phyloP scores from a whole-genome alignment of 2,329 filamentous ascomycete species.

The Orbilia oligospora region DNA sequence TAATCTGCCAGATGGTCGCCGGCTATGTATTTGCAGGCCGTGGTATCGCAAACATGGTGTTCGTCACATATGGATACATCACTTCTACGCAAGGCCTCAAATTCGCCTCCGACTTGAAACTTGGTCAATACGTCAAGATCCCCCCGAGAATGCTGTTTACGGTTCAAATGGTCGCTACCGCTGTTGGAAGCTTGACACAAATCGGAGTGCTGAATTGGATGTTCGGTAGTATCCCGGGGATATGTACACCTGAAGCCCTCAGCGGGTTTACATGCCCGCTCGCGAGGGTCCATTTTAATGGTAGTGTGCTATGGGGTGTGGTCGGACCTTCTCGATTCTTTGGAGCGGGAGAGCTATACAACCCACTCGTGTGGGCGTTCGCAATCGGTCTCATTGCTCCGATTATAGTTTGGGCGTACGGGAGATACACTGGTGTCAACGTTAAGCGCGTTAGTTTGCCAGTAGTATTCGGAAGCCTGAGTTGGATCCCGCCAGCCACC shows the following conservation, averaged over 20 bases:
- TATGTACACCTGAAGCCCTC: slow-evolving; percentile 84
- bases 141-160: slow-evolving; percentile 82
- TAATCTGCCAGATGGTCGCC: slow-evolving; percentile 88
- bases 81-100: slow-evolving; percentile 90
- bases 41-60: slow-evolving; percentile 93
- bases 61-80: slow-evolving; percentile 91
- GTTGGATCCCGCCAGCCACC: slow-evolving; percentile 88
- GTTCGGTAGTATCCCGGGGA: slow-evolving; percentile 80
- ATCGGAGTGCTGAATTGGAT: slow-evolving; percentile 92
- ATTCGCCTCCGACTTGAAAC: slow-evolving; percentile 87
- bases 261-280: slow-evolving; percentile 91
- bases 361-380: slow-evolving; percentile 84
- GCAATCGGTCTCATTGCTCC: slow-evolving; percentile 81
- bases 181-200: slow-evolving; percentile 84
- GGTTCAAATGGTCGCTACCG: slow-evolving; percentile 82
- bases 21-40: slow-evolving; percentile 85
- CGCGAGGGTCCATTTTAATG: slow-evolving; percentile 90
- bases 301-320: slow-evolving; percentile 89
- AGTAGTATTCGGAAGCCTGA: slow-evolving; percentile 84
- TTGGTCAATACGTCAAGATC: slow-evolving; percentile 91
- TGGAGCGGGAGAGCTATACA: slow-evolving; percentile 80
- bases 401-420: slow-evolving; percentile 80
- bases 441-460: slow-evolving; percentile 84
- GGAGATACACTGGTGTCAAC: slow-evolving; percentile 73
- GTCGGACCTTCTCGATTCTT: slow-evolving; percentile 88